A percentile compares a stretch with the other conserved stretches of the same genome.
phyloP scores from a whole-genome alignment of 495 filamentous ascomycete genomes.

The Cairneyella variabilis region DNA sequence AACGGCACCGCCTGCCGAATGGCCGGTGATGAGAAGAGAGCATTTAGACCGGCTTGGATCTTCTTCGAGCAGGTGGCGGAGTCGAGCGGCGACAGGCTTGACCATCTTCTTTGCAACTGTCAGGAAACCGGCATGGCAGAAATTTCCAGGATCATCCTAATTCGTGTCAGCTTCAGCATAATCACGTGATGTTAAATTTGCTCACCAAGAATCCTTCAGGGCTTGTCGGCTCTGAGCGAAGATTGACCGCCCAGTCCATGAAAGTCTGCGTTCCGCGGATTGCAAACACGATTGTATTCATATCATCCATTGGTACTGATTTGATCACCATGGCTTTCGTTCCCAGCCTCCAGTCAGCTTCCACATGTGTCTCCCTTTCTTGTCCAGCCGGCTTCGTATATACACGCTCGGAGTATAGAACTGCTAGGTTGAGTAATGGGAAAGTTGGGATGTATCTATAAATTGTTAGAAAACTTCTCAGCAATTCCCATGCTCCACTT shows the following conservation, averaged over 20 bases:
- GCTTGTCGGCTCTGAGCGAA: constrained; percentile 57
- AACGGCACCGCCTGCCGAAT: constrained; percentile 79
- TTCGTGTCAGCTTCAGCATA: too few species aligned
- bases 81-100: constrained; percentile 61
- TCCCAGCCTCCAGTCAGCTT: constrained; percentile 64
- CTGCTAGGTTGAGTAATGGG: constrained; percentile 68
- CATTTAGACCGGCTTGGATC: constrained; percentile 61
- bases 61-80: constrained; percentile 63
- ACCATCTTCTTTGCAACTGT: constrained; percentile 72
- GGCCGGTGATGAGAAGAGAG: constrained; percentile 76
- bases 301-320: constrained; percentile 67
- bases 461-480: constrained; percentile 18
- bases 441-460: constrained; percentile 63
- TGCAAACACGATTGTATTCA: constrained; percentile 74
- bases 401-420: constrained; percentile 66
- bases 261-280: constrained; percentile 75
- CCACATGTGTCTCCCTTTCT: constrained; percentile 61
- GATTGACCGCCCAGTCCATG: constrained; percentile 81
- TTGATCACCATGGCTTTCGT: constrained; percentile 85
- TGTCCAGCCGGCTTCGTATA: constrained; percentile 58
- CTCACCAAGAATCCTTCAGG: constrained; percentile 62
- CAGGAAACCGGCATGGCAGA: constrained; percentile 76
- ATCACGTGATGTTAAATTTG: too few species aligned
- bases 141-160: constrained; percentile 68
- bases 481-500: constrained; percentile 27